phyloP scores from a whole-genome alignment of 2,329 filamentous ascomycete genomes.

The Botryosphaeria dothidea region DNA sequence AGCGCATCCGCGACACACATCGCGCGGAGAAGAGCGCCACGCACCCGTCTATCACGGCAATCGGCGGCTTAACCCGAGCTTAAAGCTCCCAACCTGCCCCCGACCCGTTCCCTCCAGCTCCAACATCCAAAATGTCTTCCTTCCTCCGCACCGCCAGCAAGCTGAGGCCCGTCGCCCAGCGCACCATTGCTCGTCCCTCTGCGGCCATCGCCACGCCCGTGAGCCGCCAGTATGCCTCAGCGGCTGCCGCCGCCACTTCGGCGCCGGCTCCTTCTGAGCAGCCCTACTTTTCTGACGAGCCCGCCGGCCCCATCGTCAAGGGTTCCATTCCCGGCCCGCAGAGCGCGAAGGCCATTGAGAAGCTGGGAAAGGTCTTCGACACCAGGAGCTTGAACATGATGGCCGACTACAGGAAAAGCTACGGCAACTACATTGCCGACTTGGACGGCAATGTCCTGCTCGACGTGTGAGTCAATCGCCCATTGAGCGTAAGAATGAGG shows the following conservation, averaged over 20 bases:
- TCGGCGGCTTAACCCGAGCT: slow-evolving; percentile 9
- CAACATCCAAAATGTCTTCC: slow-evolving; percentile 30
- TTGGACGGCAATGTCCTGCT: slow-evolving; percentile 70
- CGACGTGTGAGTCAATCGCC: slow-evolving; percentile 60
- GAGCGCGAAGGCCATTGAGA: slow-evolving; percentile 66
- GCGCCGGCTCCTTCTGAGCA: slow-evolving; percentile 38
- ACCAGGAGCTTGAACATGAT: slow-evolving; percentile 75
- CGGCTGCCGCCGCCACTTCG: slow-evolving; percentile 32
- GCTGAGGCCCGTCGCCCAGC: slow-evolving; percentile 25
- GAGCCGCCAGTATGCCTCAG: slow-evolving; percentile 34
- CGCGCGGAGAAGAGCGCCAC: slow-evolving; percentile 13
- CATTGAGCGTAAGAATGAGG: not conserved
- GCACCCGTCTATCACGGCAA: slow-evolving; percentile 8
- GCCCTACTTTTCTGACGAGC: slow-evolving; percentile 61
- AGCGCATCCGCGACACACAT: not conserved
- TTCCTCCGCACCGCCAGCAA: slow-evolving; percentile 32
- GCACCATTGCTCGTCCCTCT: slow-evolving; percentile 25
- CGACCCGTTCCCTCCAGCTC: not conserved
- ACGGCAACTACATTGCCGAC: slow-evolving; percentile 78
- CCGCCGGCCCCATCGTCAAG: slow-evolving; percentile 53
- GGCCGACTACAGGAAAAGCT: slow-evolving; percentile 39
- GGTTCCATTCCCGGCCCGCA: slow-evolving; percentile 74
- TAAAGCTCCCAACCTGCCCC: not conserved
- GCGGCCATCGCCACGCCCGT: slow-evolving; percentile 24
- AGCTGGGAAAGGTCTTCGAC: slow-evolving; percentile 79